Conservation (phyloP, 768 basidiomycete genomes). For the Leccinum broughii region DNA sequence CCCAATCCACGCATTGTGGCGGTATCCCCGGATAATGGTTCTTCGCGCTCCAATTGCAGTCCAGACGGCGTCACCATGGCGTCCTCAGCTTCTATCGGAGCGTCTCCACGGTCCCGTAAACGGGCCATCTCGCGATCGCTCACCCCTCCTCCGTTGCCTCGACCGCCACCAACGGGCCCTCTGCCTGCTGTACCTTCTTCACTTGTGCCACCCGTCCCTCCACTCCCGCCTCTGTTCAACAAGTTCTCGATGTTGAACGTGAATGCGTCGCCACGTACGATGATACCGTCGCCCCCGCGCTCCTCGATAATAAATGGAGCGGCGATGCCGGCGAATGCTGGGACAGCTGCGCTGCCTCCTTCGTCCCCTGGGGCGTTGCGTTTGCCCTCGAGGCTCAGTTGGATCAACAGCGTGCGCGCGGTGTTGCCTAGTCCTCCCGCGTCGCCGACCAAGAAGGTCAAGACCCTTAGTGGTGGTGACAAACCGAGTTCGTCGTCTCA, state of each 20-base stretch:
- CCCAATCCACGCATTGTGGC: slow-evolving; percentile 8
- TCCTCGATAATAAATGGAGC: slow-evolving; percentile 6
- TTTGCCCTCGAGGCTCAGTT: slow-evolving; percentile 33
- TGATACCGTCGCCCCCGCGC: slow-evolving; percentile 10
- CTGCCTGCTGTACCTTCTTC: slow-evolving; percentile 29
- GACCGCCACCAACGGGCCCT: slow-evolving; percentile 31
- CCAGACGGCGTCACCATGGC: neutral
- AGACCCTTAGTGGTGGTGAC: neutral
- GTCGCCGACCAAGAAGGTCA: slow-evolving; percentile 23
- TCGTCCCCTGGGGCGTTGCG: slow-evolving; percentile 33
- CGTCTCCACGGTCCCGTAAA: slow-evolving; percentile 23
- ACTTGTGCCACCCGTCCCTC: slow-evolving; percentile 24
- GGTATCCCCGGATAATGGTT: slow-evolving; percentile 4
- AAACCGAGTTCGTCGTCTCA: slow-evolving; percentile 9
- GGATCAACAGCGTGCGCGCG: slow-evolving; percentile 27
- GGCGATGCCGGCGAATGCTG: slow-evolving; percentile 1
- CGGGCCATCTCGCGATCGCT: slow-evolving; percentile 27
- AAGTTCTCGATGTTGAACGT: slow-evolving; percentile 17
- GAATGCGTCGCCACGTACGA: slow-evolving; percentile 3
- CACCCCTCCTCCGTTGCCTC: slow-evolving; percentile 27
- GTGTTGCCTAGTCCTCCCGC: slow-evolving; percentile 33
- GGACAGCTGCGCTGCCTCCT: slow-evolving; percentile 22
- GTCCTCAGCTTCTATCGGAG: slow-evolving; percentile 1
- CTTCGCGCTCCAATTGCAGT: neutral
- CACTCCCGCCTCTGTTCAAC: slow-evolving; percentile 27